Evolutionary conservation across 176 grass and related monocot genomes (phyloP), one percentile per base, ranked within the genome.

Genomic region (Bothriochloa decipiens): DNA sequence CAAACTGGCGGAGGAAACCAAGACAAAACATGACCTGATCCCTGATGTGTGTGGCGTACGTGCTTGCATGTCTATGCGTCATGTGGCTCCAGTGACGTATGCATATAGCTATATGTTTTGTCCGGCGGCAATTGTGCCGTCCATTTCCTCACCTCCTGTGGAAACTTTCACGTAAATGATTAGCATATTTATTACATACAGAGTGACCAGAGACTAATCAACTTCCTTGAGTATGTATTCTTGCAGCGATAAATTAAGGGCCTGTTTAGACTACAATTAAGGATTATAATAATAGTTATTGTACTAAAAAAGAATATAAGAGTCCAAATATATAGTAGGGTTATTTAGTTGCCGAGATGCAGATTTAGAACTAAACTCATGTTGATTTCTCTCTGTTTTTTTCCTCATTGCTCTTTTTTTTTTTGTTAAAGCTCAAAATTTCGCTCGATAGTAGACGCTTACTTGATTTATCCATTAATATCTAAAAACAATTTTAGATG

Each of bases 41-140:
- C 29, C 29, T 32, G 29, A 32, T 32, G 29, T 70, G 65, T 18
- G 20, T 72, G 75, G 50, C 66, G 52, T 79, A 85, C 75, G 39
- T 78, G 39, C 75, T 36, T 78, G 75, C 27, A 62, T 47, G 52
- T 23, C 42, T 20, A 14, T 1, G 66, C 75, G 76, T 63, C 65
- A 78, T n/a, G 17, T 45, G 65, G 75, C 75, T 52, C 43, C 26
- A 18, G 14, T 79, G 75, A 79, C 75, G 52, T 32, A 46, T 25
- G 25, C n/a, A 71, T 67, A 13, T 81, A 75, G 5, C 60, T 47
- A 47, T 74, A 7, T 43, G 49, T 42, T 81, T 75, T 74, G 70
- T 81, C 63, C 47, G 55, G 46, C 11, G 68, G 57, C 43, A 16
- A 47, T 50, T 72, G 18, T 60, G 22, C 17, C n/a, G 22, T 20